Percentiles rank a stretch among this genome's conserved stretches.
Conservation (phyloP, 192 early-diverging fungal genomes). For the Gigaspora rosea region DNA sequence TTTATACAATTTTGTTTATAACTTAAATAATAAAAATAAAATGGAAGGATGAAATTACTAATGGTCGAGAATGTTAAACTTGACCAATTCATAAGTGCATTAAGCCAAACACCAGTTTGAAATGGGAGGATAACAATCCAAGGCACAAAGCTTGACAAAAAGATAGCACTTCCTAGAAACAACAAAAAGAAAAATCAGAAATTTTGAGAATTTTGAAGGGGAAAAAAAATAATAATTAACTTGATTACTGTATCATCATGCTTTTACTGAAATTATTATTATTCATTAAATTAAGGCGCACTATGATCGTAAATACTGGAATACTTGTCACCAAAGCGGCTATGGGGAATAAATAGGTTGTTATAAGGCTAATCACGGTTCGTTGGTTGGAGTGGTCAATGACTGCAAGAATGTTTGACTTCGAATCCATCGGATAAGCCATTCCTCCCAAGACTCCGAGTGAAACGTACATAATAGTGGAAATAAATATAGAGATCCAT, state of each 20-base stretch:
- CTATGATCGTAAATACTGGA: constrained; percentile 71
- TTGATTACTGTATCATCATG: constrained; percentile 21
- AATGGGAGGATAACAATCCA: constrained; percentile 67
- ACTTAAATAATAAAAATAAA: constrained; percentile 57
- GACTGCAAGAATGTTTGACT: constrained; percentile 45
- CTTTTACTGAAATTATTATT: constrained; percentile 48
- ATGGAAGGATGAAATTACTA: constrained; percentile 68
- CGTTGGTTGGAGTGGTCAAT: constrained; percentile 33
- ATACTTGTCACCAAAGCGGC: constrained; percentile 66
- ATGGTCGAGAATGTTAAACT: constrained; percentile 63
- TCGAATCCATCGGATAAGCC: constrained; percentile 45
- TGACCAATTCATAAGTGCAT: constrained; percentile 60
- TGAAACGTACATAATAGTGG: constrained; percentile 59
- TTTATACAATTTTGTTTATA: constrained; percentile 23
- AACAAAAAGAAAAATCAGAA: neutral
- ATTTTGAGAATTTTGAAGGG: neutral
- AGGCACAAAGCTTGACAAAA: constrained; percentile 58
- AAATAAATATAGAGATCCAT: constrained; percentile 51
- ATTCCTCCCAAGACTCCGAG: constrained; percentile 53
- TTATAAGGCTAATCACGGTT: constrained; percentile 43
- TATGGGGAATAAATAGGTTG: constrained; percentile 58
- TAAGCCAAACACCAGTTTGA: constrained; percentile 63
- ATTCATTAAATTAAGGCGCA: constrained; percentile 59
- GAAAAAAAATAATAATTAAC: constrained; percentile 17
- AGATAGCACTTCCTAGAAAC: constrained; percentile 46